A percentile compares a stretch with the other conserved stretches of the same genome.
Conservation (phyloP, 345 rosid species). For the Pugionium dolabratum region DNA sequence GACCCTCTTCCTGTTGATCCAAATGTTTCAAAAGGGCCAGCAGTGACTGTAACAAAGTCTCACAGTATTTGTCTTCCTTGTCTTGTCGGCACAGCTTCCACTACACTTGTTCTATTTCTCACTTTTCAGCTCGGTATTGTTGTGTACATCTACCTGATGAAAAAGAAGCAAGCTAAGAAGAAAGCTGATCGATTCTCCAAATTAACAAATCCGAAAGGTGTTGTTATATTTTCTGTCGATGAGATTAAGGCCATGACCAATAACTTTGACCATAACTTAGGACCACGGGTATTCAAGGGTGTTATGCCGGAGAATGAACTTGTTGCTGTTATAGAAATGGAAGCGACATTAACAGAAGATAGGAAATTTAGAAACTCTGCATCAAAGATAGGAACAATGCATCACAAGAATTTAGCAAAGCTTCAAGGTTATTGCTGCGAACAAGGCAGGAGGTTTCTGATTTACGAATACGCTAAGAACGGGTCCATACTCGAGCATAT, state of each 20-base stretch:
- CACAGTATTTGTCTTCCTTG: conserved; percentile 54
- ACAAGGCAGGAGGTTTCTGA: conserved; percentile 53
- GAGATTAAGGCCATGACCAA: conserved; percentile 64
- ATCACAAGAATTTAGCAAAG: conserved; percentile 71
- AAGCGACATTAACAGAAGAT: conserved; percentile 44
- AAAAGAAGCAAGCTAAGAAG: conserved; percentile 47
- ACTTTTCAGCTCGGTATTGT: conserved; percentile 55
- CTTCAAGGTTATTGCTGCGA: conserved; percentile 81
- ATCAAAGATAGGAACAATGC: conserved; percentile 68
- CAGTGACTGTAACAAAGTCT: conserved; percentile 25
- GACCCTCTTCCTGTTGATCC: conserved; percentile 74
- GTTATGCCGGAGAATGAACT: conserved; percentile 51
- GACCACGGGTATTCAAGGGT: conserved; percentile 64
- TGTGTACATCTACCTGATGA: conserved; percentile 52
- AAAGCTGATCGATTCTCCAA: conserved; percentile 47
- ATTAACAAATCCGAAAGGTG: conserved; percentile 52
- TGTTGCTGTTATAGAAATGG: conserved; percentile 62
- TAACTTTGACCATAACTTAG: conserved; percentile 56
- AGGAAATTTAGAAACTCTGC: conserved; percentile 69
- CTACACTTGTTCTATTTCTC: conserved; percentile 49
- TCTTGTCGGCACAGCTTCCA: conserved; percentile 58
- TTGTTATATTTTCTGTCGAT: conserved; percentile 54
- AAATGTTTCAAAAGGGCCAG: conserved; percentile 31
- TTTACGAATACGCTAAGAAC: conserved; percentile 62
- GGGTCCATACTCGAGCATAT: conserved; percentile 60